Evolutionary conservation across 208 protist species (phyloP).

Genomic region (Acanthamoeba castellanii): DNA sequence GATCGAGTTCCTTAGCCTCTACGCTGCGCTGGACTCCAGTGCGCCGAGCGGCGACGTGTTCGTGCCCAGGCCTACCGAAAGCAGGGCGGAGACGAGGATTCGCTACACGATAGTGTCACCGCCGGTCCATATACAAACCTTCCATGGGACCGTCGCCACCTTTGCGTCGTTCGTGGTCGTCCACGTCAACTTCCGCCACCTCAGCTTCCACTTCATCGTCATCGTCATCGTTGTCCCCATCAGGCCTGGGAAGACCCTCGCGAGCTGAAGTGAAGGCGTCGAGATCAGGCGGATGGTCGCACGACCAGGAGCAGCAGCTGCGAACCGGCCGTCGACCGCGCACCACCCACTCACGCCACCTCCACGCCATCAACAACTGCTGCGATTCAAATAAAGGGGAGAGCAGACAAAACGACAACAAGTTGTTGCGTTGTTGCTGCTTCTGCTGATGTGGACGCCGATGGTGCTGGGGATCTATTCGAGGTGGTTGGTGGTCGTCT

Average conservation of each 20-base stretch:
- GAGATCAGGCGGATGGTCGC: too few relatives aligned
- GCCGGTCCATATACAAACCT: neutral
- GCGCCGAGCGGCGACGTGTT: neutral
- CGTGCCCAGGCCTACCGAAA: neutral
- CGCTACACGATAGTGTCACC: neutral
- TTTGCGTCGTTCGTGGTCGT: neutral
- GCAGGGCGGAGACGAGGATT: neutral
- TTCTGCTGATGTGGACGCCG: too few relatives aligned
- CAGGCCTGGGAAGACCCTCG: too few relatives aligned
- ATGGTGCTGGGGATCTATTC: neutral
- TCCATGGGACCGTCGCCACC: neutral
- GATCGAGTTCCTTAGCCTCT: neutral
- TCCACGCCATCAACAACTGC: too few relatives aligned
- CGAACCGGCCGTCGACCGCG: too few relatives aligned
- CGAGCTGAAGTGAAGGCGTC: too few relatives aligned
- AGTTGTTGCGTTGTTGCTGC: too few relatives aligned
- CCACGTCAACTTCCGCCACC: neutral
- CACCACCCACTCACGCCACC: too few relatives aligned
- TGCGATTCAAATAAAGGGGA: too few relatives aligned
- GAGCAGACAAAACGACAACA: too few relatives aligned
- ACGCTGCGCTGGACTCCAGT: neutral
- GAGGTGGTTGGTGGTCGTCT: conserved; percentile 3
- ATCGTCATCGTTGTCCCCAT: neutral
- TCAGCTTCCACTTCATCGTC: neutral
- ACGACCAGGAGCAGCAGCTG: too few relatives aligned